phyloP scores from a whole-genome alignment of 2,329 filamentous ascomycete species.

The Calcarisporium arbuscula region DNA sequence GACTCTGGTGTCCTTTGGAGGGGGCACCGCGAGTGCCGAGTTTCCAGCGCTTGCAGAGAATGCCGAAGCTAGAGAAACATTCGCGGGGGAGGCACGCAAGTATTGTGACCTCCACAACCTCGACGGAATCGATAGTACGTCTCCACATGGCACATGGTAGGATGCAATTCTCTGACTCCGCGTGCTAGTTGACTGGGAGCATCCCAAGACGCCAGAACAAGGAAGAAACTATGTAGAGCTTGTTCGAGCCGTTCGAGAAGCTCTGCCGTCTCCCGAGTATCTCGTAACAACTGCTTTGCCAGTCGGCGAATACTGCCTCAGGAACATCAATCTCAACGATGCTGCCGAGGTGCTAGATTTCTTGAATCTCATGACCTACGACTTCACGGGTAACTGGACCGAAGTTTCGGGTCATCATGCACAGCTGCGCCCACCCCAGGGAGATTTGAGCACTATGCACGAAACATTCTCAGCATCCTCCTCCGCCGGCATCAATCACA shows the following conservation, averaged over 20 bases:
- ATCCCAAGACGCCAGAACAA: slow-evolving; percentile 46
- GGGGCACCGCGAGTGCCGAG: slow-evolving; percentile 54
- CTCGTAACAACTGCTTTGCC: slow-evolving; percentile 57
- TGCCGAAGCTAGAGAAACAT: slow-evolving; percentile 39
- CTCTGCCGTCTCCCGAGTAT: slow-evolving; percentile 49
- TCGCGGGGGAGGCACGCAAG: slow-evolving; percentile 45
- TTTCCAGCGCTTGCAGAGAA: slow-evolving; percentile 52
- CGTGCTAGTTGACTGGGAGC: slow-evolving; percentile 61
- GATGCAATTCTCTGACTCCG: not conserved
- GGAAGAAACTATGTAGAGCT: slow-evolving; percentile 53
- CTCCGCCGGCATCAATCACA: slow-evolving; percentile 48
- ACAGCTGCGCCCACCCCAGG: slow-evolving; percentile 45
- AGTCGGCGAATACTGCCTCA: slow-evolving; percentile 54
- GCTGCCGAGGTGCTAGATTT: slow-evolving; percentile 50
- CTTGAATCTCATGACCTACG: slow-evolving; percentile 64
- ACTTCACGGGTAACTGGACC: slow-evolving; percentile 60
- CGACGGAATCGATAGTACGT: slow-evolving; percentile 58
- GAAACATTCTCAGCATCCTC: slow-evolving; percentile 36
- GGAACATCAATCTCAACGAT: slow-evolving; percentile 49
- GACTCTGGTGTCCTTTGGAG: slow-evolving; percentile 59
- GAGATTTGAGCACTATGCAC: slow-evolving; percentile 15
- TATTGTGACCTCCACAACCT: slow-evolving; percentile 52
- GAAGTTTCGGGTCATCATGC: slow-evolving; percentile 57
- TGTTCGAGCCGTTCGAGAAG: slow-evolving; percentile 46
- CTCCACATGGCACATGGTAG: not conserved